Evolutionary conservation across 805 yeast species (phyloP).

Genomic region (Zygosaccharomyces pseudorouxii): DNA sequence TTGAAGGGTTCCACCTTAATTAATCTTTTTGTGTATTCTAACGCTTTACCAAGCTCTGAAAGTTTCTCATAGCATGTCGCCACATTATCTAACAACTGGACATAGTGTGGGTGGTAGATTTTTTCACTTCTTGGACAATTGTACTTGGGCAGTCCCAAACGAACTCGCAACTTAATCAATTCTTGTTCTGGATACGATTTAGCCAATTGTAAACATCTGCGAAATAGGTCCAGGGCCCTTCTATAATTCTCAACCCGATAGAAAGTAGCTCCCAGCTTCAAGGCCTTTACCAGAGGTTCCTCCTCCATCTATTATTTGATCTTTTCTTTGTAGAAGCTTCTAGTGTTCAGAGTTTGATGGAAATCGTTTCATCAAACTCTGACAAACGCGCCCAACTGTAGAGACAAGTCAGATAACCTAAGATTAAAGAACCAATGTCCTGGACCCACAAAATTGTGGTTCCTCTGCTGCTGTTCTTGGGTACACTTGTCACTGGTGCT

Average conservation of each 20-base stretch:
- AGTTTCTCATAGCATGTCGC: conserved; percentile 30
- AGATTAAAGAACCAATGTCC: conserved; percentile 6
- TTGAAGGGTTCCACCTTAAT: conserved; percentile 27
- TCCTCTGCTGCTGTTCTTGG: conserved; percentile 19
- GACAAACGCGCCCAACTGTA: conserved; percentile 1
- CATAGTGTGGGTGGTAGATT: conserved; percentile 28
- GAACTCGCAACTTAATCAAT: conserved; percentile 14
- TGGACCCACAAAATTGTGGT: conserved; percentile 14
- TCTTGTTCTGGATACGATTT: conserved; percentile 22
- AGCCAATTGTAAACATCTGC: conserved; percentile 25
- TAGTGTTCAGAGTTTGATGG: neutral
- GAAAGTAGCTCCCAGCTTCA: conserved; percentile 27
- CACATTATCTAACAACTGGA: conserved; percentile 26
- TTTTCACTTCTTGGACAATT: conserved; percentile 8
- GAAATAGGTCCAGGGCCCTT: conserved; percentile 28
- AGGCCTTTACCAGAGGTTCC: conserved; percentile 27
- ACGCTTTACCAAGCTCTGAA: conserved; percentile 22
- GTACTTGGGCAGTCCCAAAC: conserved; percentile 11
- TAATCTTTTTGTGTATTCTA: conserved; percentile 21
- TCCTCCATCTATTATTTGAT: conserved; percentile 10
- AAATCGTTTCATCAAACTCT: neutral
- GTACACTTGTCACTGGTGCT: conserved; percentile 30
- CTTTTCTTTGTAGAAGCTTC: neutral
- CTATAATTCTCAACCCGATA: conserved; percentile 24
- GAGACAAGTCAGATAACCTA: neutral